Evolutionary conservation across 345 rosid species (phyloP).

Genomic region (Eutrema heterophyllum): DNA sequence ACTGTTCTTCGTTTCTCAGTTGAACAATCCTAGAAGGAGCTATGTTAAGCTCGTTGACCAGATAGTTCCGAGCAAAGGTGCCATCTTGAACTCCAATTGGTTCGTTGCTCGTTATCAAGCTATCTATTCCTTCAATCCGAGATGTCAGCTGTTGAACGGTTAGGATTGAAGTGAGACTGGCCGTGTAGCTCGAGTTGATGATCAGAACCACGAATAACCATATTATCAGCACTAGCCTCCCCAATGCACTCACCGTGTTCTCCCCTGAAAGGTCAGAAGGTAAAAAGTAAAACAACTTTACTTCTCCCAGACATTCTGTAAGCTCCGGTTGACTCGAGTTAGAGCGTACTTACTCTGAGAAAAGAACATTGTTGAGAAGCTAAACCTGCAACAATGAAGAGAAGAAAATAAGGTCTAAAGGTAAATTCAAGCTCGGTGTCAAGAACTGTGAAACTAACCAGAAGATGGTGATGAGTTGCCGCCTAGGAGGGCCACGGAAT

Average conservation of each 20-base stretch:
- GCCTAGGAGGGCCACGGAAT: constrained; percentile 86
- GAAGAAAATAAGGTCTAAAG: background rate
- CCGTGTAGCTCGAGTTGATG: constrained; percentile 98
- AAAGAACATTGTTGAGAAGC: constrained; percentile 98
- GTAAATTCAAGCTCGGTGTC: constrained; percentile 7
- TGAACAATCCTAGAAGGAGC: constrained; percentile 56
- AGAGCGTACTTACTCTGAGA: constrained; percentile 66
- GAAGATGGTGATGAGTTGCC: constrained; percentile 77
- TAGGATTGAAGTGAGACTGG: constrained; percentile 92
- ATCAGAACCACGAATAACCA: constrained; percentile 94
- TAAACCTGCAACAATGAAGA: constrained; percentile 65
- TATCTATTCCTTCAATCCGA: constrained; percentile 77
- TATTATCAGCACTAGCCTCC: constrained; percentile 76
- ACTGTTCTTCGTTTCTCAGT: constrained; percentile 51
- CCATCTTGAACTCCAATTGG: constrained; percentile 92
- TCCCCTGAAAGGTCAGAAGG: constrained; percentile 51
- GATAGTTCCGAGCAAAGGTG: constrained; percentile 80
- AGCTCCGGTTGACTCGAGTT: background rate
- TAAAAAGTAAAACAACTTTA: background rate
- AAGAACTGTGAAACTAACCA: constrained; percentile 51
- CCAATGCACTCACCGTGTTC: constrained; percentile 81
- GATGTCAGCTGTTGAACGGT: constrained; percentile 86
- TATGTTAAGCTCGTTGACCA: constrained; percentile 80
- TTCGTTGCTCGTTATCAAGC: constrained; percentile 57
- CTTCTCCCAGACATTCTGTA: background rate